A percentile compares a stretch with the other conserved stretches of the same genome.
Conservation (phyloP, 257 asterid species). For the Cruciata laevipes region DNA sequence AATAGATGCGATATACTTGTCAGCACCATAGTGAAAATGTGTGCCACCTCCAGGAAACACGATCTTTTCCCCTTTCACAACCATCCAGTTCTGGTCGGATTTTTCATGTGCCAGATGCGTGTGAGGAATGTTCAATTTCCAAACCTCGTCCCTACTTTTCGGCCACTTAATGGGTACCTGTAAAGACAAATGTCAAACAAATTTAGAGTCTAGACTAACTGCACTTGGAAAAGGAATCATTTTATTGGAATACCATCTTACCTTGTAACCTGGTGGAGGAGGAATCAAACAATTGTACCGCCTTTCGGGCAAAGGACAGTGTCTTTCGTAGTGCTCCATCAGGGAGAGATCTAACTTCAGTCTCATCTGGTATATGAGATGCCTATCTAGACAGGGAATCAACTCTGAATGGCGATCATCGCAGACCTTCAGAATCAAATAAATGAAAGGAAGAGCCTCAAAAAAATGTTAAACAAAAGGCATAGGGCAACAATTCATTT, state of each 20-base stretch:
- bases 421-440: slow-evolving; percentile 55
- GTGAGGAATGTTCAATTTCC: slow-evolving; percentile 95
- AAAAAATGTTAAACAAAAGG: slow-evolving; percentile 8
- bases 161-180: slow-evolving; percentile 96
- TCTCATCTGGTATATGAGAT: slow-evolving; percentile 86
- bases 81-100: slow-evolving; percentile 99
- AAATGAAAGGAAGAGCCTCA: slow-evolving; percentile 11
- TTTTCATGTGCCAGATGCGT: slow-evolving; percentile 92
- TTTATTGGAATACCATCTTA: slow-evolving; percentile 19
- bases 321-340: slow-evolving; percentile 99
- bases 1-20: slow-evolving; percentile 75
- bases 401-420: slow-evolving; percentile 97
- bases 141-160: slow-evolving; percentile 82
- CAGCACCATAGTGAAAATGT: slow-evolving; percentile 94
- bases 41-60: slow-evolving; percentile 95
- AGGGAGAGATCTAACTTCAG: slow-evolving; percentile 80
- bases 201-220: not conserved
- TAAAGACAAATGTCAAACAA: slow-evolving; percentile 12
- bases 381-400: slow-evolving; percentile 96
- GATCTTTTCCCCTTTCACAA: slow-evolving; percentile 79
- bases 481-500: not conserved
- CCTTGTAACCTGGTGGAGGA: slow-evolving; percentile 97
- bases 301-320: slow-evolving; percentile 93
- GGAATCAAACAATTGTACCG: slow-evolving; percentile 88
- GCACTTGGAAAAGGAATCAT: slow-evolving; percentile 7